These are phyloP conservation scores for thale cress (Arabidopsis thaliana) DNA, from an alignment of 345 rosid genomes.

Conservation along the genomic window TAIR10.1 NC_003074.8:2364001-2364500, in stretches of 20 bases:
- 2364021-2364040: too few relatives aligned
- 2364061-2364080: conserved; percentile 5
- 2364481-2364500: background rate
- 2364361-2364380: conserved; percentile 20
- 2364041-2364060: too few relatives aligned
- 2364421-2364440: conserved; percentile 8
- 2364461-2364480: conserved; percentile 45
- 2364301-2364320: background rate
- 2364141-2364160: conserved; percentile 38
- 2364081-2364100: background rate
- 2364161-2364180: conserved; percentile 41
- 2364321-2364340: conserved; percentile 15
- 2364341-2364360: conserved; percentile 42
- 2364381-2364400: background rate
- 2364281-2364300: conserved; percentile 21
- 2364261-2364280: conserved; percentile 10
- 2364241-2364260: conserved; percentile 21
- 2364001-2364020: too few relatives aligned
- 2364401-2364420: background rate
- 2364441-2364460: conserved; percentile 30
- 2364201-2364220: conserved; percentile 20
- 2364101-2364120: conserved; percentile 28
- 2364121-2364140: conserved; percentile 13
- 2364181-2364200: conserved; percentile 15
- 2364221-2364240: background rate